Evolutionary conservation across 1,139 yeast species (phyloP).

Genomic region (Magnusiomyces ingens): DNA sequence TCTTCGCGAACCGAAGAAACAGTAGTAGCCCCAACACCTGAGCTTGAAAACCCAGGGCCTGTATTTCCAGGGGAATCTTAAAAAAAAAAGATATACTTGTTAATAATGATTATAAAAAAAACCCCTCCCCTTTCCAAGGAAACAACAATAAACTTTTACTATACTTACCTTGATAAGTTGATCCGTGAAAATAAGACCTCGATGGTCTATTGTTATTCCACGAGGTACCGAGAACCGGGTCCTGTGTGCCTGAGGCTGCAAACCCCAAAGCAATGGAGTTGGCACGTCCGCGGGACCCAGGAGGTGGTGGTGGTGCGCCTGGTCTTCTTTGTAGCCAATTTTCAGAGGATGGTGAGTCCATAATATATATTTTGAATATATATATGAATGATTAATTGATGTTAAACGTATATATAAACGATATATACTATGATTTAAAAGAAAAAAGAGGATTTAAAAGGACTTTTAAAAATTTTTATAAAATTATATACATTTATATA

Average conservation of each 20-base stretch:
- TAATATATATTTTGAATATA: neutral
- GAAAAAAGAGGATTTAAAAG: too few relatives aligned
- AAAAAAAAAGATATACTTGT: neutral
- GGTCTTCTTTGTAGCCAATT: too few relatives aligned
- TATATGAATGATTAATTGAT: neutral
- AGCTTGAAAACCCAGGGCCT: neutral
- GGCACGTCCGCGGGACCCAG: neutral
- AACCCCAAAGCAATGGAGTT: neutral
- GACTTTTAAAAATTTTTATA: too few relatives aligned
- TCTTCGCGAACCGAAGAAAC: conserved; percentile 3
- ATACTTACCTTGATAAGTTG: neutral
- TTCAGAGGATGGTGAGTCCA: neutral
- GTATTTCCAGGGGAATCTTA: neutral
- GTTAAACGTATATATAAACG: too few relatives aligned
- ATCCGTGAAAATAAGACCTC: conserved; percentile 1
- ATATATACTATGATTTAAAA: too few relatives aligned
- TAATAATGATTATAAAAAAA: neutral
- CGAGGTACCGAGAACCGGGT: neutral
- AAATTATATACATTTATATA: too few relatives aligned
- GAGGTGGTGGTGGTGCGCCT: neutral
- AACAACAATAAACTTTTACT: neutral
- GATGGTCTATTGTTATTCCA: conserved; percentile 1
- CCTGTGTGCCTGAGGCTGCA: neutral
- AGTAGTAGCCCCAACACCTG: neutral
- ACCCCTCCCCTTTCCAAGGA: neutral